These are phyloP conservation scores for Solanum ahanhuiri DNA, from an alignment of 257 asterid species.

Conservation along the genomic window DNA sequence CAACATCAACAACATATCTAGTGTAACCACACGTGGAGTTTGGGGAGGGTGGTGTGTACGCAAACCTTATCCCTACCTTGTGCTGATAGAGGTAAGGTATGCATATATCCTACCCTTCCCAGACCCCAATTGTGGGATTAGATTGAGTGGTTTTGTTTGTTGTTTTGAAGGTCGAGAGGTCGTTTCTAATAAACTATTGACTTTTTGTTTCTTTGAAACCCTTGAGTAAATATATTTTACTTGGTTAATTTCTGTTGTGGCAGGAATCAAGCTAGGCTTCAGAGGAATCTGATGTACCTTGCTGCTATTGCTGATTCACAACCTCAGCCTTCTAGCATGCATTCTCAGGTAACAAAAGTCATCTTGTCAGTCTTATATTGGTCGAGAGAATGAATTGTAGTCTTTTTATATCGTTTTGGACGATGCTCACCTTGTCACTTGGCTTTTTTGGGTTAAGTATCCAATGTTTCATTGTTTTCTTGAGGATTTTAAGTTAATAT, in stretches of 20 bases:
- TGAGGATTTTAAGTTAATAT: not conserved
- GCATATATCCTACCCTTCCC: too few relatives aligned
- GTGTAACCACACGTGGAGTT: not conserved
- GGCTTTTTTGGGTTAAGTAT: not conserved
- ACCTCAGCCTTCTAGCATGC: conserved; percentile 85
- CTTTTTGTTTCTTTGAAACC: not conserved
- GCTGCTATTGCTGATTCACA: conserved; percentile 99
- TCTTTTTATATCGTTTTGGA: not conserved
- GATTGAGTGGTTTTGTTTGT: too few relatives aligned
- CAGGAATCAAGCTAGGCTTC: conserved; percentile 88
- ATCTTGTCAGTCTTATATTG: not conserved
- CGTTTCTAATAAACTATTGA: not conserved
- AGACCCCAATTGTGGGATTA: too few relatives aligned
- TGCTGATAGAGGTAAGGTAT: not conserved
- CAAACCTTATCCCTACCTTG: not conserved
- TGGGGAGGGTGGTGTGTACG: not conserved
- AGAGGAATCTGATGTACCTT: conserved; percentile 87
- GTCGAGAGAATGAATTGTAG: not conserved
- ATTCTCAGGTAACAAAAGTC: conserved; percentile 55
- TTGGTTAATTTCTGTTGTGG: not conserved
- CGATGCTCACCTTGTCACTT: not conserved
- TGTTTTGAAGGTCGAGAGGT: not conserved
- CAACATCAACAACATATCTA: not conserved
- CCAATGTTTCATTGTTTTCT: not conserved
- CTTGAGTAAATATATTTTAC: not conserved